Conservation (phyloP, 2,329 filamentous ascomycete genomes). For the Epicoccum sorghinum region DNA sequence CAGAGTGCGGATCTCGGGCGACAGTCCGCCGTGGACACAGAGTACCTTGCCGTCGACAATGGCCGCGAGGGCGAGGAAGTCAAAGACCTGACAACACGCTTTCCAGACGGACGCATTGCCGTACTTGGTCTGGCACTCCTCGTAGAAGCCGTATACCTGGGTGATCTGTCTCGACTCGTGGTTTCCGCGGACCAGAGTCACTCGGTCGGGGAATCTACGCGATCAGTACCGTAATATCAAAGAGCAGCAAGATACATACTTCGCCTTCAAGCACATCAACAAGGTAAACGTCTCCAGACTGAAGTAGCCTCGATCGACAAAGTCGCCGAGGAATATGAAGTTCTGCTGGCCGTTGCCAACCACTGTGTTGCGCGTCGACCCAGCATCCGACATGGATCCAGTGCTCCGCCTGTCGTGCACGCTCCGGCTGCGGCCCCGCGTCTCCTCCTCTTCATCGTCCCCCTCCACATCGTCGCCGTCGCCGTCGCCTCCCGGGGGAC, state of each 20-base stretch:
- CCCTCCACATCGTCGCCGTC: conserved; percentile 54
- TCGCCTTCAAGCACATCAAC: conserved; percentile 74
- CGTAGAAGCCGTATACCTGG: conserved; percentile 99
- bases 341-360: conserved; percentile 67
- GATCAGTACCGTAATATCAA: conserved; percentile 2
- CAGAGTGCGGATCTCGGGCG: conserved; percentile 93
- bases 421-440: conserved; percentile 53
- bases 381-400: conserved; percentile 50
- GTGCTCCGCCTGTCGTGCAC: conserved; percentile 48
- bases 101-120: conserved; percentile 99
- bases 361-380: conserved; percentile 47
- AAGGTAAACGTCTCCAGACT: conserved; percentile 75
- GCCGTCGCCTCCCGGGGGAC: conserved; percentile 56
- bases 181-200: conserved; percentile 78
- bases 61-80: conserved; percentile 95
- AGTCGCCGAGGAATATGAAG: conserved; percentile 73
- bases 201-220: conserved; percentile 70
- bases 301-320: conserved; percentile 77
- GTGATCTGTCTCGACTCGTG: conserved; percentile 99
- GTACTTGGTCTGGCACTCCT: conserved; percentile 98
- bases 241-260: conserved; percentile 53
- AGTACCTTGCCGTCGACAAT: conserved; percentile 99
- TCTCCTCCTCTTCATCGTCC: conserved; percentile 55
- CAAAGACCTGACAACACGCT: conserved; percentile 98
- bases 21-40: conserved; percentile 95